Base-by-base conservation (phyloP, 768 basidiomycete species). In the Cubamyces lactineus region DNA sequence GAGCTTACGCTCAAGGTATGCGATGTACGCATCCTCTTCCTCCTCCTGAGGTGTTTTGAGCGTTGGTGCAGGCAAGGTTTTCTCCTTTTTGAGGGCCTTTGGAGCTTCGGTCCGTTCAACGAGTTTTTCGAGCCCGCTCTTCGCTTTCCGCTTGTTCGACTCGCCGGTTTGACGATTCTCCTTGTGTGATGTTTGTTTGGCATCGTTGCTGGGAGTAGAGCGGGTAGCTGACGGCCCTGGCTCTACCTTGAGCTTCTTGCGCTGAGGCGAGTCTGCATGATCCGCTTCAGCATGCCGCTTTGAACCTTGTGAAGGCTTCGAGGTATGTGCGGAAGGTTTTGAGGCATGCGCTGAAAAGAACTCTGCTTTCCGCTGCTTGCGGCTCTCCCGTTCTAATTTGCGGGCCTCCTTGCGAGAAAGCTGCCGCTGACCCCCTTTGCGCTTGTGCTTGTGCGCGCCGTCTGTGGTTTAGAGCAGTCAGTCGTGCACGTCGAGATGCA, bases 11-110 rank as follows among this genome's bases (percentile, higher is more conserved):
- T 98, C 96, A 12, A 97, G 76, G 75, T 90, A 87, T 0, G 86
- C 82, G 46, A 98, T 97, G 70, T 96, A 93, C 0, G 82, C 81
- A 69, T 96, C 94, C 67, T 98, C 96, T 38, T 89, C 82, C 30
- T 79, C 74, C 62, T 92, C 84, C 59, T 76, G 75, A 34, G 71
- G 77, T 6, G 74, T 73, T 24, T 73, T 77, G 24, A 75, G 66
- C 1, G 57, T 24, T 2, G 59, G 70, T 0, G 53, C 50, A 9
- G 57, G 50, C 0, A 41, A 42, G 3, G 53, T 15, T 39, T 55
- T 55, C 50, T 45, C 17, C 21, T 34, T 47, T 21, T 50, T 55
- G 16, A 43, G 2, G 0, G 54, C 6, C 23, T 50, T 54, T 1
- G 52, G 46, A 2, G 24, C 53, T 40, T 58, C 53, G 30, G 72